phyloP scores from a whole-genome alignment of 768 basidiomycete genomes.

The Leccinum boreale region DNA sequence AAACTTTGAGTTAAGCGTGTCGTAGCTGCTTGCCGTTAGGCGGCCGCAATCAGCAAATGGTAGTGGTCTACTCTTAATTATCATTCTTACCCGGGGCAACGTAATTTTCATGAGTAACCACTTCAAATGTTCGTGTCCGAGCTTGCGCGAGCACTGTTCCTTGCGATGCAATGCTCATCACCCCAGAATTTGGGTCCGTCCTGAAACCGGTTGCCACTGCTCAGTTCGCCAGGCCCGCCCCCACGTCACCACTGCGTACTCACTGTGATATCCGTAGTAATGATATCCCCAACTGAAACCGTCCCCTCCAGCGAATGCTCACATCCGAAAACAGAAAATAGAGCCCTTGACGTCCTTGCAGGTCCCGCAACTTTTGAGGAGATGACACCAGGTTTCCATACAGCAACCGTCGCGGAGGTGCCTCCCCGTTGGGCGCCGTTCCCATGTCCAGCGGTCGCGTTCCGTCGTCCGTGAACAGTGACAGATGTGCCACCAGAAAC shows the following conservation, averaged over 20 bases:
- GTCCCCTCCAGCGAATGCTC: constrained; percentile 75
- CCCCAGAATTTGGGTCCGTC: constrained; percentile 45
- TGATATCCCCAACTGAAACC: constrained; percentile 70
- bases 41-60: constrained; percentile 14
- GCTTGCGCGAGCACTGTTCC: constrained; percentile 68
- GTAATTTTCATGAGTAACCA: constrained; percentile 70
- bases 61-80: constrained; percentile 14
- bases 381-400: constrained; percentile 87
- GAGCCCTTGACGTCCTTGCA: constrained; percentile 75
- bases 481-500: constrained; percentile 82
- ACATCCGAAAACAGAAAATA: constrained; percentile 92
- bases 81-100: constrained; percentile 67
- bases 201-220: constrained; percentile 29
- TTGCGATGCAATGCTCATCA: constrained; percentile 49
- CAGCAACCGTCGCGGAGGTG: constrained; percentile 55
- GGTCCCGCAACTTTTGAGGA: constrained; percentile 74
- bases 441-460: constrained; percentile 59
- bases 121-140: constrained; percentile 76
- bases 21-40: constrained; percentile 32
- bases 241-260: constrained; percentile 31
- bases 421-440: constrained; percentile 44
- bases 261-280: constrained; percentile 75
- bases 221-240: constrained; percentile 10
- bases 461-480: constrained; percentile 71
- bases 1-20: constrained; percentile 59